A percentile compares a stretch with the other conserved stretches of the same genome.
phyloP scores from a whole-genome alignment of 768 basidiomycete species.

The Pseudohyphozyma bogoriensis region DNA sequence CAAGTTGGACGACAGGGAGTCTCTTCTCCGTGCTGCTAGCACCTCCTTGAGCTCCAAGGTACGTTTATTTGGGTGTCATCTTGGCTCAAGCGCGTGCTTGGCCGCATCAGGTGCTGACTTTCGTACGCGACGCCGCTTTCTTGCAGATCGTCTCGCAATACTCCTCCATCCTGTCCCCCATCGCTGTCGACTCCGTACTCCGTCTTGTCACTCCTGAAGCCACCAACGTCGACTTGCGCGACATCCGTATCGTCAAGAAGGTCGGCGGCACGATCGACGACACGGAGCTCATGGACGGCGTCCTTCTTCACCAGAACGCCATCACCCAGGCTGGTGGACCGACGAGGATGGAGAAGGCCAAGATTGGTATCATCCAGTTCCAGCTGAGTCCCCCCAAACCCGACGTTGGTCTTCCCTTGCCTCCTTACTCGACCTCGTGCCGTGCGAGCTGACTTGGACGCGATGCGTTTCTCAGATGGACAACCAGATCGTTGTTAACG shows the following conservation, averaged over 20 bases:
- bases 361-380: constrained; percentile 97
- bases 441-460: constrained; percentile 14
- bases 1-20: constrained; percentile 74
- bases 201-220: constrained; percentile 79
- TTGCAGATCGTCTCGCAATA: constrained; percentile 95
- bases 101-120: background rate
- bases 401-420: constrained; percentile 42
- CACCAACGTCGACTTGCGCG: constrained; percentile 81
- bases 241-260: constrained; percentile 94
- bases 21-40: constrained; percentile 79
- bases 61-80: background rate
- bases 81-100: background rate
- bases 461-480: constrained; percentile 63
- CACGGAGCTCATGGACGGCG: constrained; percentile 82
- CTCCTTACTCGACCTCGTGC: constrained; percentile 4
- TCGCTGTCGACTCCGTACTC: constrained; percentile 91
- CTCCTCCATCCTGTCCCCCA: constrained; percentile 93
- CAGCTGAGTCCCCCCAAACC: constrained; percentile 96
- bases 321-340: constrained; percentile 83
- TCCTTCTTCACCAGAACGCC: constrained; percentile 94
- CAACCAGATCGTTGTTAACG: constrained; percentile 97
- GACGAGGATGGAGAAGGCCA: constrained; percentile 91
- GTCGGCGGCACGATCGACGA: constrained; percentile 99
- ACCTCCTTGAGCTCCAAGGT: constrained; percentile 89
- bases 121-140: background rate